Evolutionary conservation across 2,329 filamentous ascomycete species (phyloP).

Genomic region (Cytospora schulzeri): DNA sequence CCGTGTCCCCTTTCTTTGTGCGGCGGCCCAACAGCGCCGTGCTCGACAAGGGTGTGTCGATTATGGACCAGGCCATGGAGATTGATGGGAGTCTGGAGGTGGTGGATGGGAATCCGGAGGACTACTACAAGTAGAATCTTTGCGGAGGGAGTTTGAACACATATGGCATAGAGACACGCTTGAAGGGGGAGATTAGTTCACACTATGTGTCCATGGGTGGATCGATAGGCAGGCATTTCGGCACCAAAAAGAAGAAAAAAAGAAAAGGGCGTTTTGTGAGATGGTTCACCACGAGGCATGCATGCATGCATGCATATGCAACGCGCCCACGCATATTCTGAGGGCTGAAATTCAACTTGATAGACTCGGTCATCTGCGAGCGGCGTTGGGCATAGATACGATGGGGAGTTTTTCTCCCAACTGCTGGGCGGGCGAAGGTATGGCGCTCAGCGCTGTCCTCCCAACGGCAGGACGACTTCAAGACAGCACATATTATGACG

Average conservation of each 20-base stretch:
- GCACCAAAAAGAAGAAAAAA: background rate
- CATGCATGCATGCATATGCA: too few relatives aligned
- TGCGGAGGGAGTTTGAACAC: background rate
- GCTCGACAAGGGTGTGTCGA: constrained; percentile 22
- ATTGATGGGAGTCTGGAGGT: constrained; percentile 24
- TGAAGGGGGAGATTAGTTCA: background rate
- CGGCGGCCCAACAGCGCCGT: constrained; percentile 22
- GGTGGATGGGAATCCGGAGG: constrained; percentile 22
- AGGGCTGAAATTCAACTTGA: background rate
- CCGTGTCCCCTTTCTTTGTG: constrained; percentile 24
- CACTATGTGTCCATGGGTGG: background rate
- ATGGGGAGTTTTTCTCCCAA: background rate
- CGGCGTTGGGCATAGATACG: background rate
- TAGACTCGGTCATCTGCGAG: background rate
- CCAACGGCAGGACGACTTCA: too few relatives aligned
- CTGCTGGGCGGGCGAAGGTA: too few relatives aligned
- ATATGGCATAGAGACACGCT: background rate
- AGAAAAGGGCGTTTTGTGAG: background rate
- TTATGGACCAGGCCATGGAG: constrained; percentile 26
- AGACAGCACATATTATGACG: too few relatives aligned
- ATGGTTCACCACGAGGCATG: background rate
- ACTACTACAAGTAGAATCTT: constrained; percentile 22
- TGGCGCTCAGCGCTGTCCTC: too few relatives aligned
- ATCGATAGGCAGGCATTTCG: background rate
- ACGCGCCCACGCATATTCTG: background rate